A percentile compares a stretch with the other conserved stretches of the same genome.
These are phyloP conservation scores for Pseudopediastrum boryanum DNA, from an alignment of 139 green algal genomes.

Conservation along the genomic window DNA sequence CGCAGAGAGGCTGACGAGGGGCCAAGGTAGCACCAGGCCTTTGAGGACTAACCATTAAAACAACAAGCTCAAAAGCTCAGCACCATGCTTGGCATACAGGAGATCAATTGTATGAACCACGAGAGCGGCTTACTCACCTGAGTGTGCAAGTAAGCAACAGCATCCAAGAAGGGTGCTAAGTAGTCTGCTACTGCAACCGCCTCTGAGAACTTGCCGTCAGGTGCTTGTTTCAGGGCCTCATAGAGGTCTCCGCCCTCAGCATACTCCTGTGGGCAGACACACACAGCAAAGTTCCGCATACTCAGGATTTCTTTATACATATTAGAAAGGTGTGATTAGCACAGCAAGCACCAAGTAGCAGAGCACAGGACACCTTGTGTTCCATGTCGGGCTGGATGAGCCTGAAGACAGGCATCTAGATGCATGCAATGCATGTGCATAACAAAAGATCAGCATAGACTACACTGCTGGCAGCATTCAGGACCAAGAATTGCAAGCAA, in stretches of 20 bases:
- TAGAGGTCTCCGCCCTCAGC: slow-evolving; percentile 78
- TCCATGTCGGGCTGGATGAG: neutral
- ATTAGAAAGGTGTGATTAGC: neutral
- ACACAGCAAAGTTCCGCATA: neutral
- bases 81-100: too few relatives aligned
- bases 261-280: slow-evolving; percentile 45
- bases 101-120: too few relatives aligned
- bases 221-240: slow-evolving; percentile 66
- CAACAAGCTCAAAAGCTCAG: too few relatives aligned
- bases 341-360: neutral
- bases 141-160: neutral
- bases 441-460: too few relatives aligned
- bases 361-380: neutral
- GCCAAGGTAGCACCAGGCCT: too few relatives aligned
- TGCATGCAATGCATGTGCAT: neutral
- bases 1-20: too few relatives aligned
- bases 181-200: neutral
- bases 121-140: neutral
- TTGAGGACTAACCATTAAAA: too few relatives aligned
- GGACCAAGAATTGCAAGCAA: too few relatives aligned
- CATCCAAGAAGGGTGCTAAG: slow-evolving; percentile 14
- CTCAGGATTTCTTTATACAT: neutral
- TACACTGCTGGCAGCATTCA: too few relatives aligned
- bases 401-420: neutral
- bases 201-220: neutral